These are phyloP conservation scores for Erysimum cheiri DNA, from an alignment of 441 rosid genomes.

Conservation along the genomic window DNA sequence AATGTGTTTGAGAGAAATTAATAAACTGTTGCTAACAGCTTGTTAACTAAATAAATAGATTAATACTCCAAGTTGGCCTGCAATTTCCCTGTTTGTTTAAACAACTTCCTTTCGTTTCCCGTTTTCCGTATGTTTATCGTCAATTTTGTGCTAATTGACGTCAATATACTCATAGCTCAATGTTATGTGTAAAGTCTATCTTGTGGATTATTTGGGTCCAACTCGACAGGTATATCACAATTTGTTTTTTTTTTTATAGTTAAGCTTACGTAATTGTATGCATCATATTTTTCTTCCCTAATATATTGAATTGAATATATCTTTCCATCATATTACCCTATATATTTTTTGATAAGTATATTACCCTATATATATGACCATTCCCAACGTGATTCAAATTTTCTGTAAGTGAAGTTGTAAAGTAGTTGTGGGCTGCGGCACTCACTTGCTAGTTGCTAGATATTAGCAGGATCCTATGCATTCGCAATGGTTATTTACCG, in stretches of 20 bases:
- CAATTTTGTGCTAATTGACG: constrained; percentile 35
- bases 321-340: not conserved
- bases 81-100: constrained; percentile 17
- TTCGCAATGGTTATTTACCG: constrained; percentile 11
- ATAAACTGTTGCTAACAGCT: too few species aligned
- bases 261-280: constrained; percentile 26
- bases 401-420: constrained; percentile 1
- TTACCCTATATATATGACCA: too few species aligned
- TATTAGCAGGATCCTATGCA: constrained; percentile 31
- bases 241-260: not conserved
- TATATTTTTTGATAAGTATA: too few species aligned
- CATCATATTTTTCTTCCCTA: not conserved
- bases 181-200: constrained; percentile 42
- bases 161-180: constrained; percentile 25
- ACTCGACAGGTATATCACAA: constrained; percentile 43
- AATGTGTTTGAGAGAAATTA: too few species aligned
- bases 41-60: constrained; percentile 4
- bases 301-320: not conserved
- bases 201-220: constrained; percentile 41
- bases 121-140: constrained; percentile 32
- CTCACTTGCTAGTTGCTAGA: constrained; percentile 20
- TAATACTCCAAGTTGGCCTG: constrained; percentile 12
- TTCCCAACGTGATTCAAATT: not conserved
- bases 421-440: constrained; percentile 8
- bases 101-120: not conserved